Conservation (phyloP, 176 grass and related monocot species). For the Leersia perrieri region DNA sequence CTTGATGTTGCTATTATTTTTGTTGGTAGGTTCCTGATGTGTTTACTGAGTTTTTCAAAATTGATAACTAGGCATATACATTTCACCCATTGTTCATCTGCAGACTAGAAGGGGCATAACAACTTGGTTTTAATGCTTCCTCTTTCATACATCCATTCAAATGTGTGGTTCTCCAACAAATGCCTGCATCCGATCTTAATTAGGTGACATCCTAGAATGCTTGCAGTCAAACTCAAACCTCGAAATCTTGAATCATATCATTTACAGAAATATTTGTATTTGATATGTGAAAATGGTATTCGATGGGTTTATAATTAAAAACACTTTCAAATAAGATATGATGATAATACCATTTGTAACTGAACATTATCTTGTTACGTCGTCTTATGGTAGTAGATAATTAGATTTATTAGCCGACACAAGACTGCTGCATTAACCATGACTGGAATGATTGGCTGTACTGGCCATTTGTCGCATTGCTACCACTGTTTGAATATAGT, state of each 20-base stretch:
- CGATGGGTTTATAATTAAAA: too few species aligned
- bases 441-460: background rate
- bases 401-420: too few species aligned
- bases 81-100: background rate
- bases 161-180: background rate
- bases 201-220: too few species aligned
- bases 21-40: background rate
- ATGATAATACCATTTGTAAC: background rate
- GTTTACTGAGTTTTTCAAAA: background rate
- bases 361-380: background rate
- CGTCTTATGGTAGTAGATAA: too few species aligned
- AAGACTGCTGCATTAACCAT: background rate
- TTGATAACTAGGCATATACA: background rate
- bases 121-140: background rate
- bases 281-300: too few species aligned
- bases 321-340: too few species aligned
- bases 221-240: too few species aligned
- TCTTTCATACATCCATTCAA: too few species aligned
- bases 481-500: background rate
- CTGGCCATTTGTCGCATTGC: background rate
- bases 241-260: too few species aligned
- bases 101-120: background rate
- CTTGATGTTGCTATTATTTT: too few species aligned
- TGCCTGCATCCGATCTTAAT: too few species aligned
- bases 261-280: too few species aligned